These are phyloP conservation scores for Colletotrichum shisoi DNA, from an alignment of 2,329 filamentous ascomycete species.

Conservation along the genomic window DNA sequence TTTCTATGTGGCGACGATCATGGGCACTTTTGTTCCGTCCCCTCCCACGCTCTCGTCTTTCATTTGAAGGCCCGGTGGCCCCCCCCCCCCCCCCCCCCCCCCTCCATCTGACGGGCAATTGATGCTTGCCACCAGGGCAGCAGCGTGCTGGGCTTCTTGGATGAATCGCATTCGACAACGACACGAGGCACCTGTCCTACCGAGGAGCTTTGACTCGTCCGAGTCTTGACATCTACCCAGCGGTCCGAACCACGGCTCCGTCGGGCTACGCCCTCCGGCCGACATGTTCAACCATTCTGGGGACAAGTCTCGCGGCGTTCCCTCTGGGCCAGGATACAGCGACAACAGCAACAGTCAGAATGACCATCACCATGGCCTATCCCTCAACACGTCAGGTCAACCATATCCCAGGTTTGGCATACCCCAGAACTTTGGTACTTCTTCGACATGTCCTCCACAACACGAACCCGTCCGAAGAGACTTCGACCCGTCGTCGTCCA, in stretches of 20 bases:
- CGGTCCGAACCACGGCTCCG: constrained; percentile 47
- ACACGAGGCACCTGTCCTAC: constrained; percentile 45
- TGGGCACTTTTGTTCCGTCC: constrained; percentile 50
- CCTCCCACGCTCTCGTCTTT: constrained; percentile 47
- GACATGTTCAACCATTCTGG: constrained; percentile 52
- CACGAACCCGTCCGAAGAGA: constrained; percentile 23
- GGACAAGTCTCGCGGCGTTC: constrained; percentile 46
- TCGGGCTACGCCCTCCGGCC: constrained; percentile 46
- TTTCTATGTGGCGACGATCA: constrained; percentile 48
- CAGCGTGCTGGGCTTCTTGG: constrained; percentile 39
- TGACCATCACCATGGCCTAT: constrained; percentile 20
- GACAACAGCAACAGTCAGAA: constrained; percentile 10
- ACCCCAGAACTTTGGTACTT: constrained; percentile 43
- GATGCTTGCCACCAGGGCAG: constrained; percentile 46
- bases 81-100: constrained; percentile 25
- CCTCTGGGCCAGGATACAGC: constrained; percentile 41
- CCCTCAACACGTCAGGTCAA: constrained; percentile 47
- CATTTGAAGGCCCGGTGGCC: constrained; percentile 45
- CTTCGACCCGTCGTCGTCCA: constrained; percentile 39
- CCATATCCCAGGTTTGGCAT: constrained; percentile 48
- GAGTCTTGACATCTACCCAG: constrained; percentile 50
- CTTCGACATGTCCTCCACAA: constrained; percentile 43
- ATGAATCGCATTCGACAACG: constrained; percentile 39
- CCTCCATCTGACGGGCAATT: constrained; percentile 34
- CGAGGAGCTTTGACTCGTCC: constrained; percentile 52